Conservation (phyloP, 164 flowering plant genomes). For the Euptelea pleiosperma region DNA sequence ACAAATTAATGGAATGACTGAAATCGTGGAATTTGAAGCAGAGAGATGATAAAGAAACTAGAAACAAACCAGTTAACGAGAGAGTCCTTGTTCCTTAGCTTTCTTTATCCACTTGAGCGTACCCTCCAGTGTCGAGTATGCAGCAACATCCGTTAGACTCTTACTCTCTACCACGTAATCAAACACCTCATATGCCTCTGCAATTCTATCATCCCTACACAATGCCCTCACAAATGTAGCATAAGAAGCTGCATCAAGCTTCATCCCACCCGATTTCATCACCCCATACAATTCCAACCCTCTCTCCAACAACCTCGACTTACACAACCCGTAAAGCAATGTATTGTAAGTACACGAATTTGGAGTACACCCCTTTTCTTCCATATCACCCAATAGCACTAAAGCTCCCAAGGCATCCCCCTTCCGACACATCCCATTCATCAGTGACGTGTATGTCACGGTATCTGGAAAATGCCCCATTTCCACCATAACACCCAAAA, state of each 20-base stretch:
- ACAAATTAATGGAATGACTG: too few relatives aligned
- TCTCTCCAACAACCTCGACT: slow-evolving; percentile 55
- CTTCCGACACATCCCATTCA: slow-evolving; percentile 95
- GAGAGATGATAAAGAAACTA: too few relatives aligned
- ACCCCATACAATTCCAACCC: slow-evolving; percentile 54
- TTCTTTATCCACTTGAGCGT: slow-evolving; percentile 63
- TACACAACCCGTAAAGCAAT: slow-evolving; percentile 81
- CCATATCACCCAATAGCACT: slow-evolving; percentile 69
- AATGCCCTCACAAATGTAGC: slow-evolving; percentile 67
- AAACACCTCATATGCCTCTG: slow-evolving; percentile 82
- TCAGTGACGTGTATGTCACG: slow-evolving; percentile 78
- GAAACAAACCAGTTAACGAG: slow-evolving; percentile 15
- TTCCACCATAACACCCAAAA: slow-evolving; percentile 57
- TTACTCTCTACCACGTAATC: slow-evolving; percentile 86
- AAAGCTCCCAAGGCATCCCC: slow-evolving; percentile 68
- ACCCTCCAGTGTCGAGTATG: slow-evolving; percentile 63
- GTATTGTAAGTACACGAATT: slow-evolving; percentile 80
- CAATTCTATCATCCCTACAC: slow-evolving; percentile 63
- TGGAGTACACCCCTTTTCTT: slow-evolving; percentile 64
- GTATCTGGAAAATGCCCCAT: slow-evolving; percentile 74
- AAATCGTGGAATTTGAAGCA: too few relatives aligned
- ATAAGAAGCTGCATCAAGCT: slow-evolving; percentile 75
- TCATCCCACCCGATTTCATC: slow-evolving; percentile 58
- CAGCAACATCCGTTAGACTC: slow-evolving; percentile 67
- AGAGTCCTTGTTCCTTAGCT: slow-evolving; percentile 44